Conservation (phyloP, 192 early-diverging fungal species). For the Entophlyctis luteolus region DNA sequence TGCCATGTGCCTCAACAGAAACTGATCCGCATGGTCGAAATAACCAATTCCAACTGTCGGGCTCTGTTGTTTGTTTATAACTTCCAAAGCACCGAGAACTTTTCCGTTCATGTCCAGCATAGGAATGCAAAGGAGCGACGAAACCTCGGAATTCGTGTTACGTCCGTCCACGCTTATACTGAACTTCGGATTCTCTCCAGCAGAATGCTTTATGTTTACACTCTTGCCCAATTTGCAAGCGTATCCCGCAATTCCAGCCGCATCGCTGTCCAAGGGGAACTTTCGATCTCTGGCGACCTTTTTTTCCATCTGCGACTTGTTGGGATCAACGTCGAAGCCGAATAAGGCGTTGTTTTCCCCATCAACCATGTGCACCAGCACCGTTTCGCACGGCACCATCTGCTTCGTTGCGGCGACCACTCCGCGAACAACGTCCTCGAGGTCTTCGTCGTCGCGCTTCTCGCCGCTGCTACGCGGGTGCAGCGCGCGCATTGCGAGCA, state of each 20-base stretch:
- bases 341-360: not conserved
- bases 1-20: slow-evolving; percentile 5
- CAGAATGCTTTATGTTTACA: slow-evolving; percentile 1
- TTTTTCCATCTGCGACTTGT: slow-evolving; percentile 6
- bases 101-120: not conserved
- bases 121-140: slow-evolving; percentile 10
- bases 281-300: slow-evolving; percentile 2
- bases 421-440: not conserved
- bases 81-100: slow-evolving; percentile 8
- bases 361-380: slow-evolving; percentile 5
- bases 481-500: too few relatives aligned
- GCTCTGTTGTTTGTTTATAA: slow-evolving; percentile 7
- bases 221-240: not conserved
- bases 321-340: slow-evolving; percentile 3
- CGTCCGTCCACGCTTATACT: not conserved
- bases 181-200: not conserved
- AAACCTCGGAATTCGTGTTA: not conserved
- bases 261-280: not conserved
- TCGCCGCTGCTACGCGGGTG: too few relatives aligned
- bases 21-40: slow-evolving; percentile 9
- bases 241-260: slow-evolving; percentile 2
- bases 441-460: not conserved
- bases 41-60: not conserved
- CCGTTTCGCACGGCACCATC: slow-evolving; percentile 7
- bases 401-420: not conserved